Evolutionary conservation across 495 filamentous ascomycete species (phyloP).

Genomic region (Evernia prunastri): DNA sequence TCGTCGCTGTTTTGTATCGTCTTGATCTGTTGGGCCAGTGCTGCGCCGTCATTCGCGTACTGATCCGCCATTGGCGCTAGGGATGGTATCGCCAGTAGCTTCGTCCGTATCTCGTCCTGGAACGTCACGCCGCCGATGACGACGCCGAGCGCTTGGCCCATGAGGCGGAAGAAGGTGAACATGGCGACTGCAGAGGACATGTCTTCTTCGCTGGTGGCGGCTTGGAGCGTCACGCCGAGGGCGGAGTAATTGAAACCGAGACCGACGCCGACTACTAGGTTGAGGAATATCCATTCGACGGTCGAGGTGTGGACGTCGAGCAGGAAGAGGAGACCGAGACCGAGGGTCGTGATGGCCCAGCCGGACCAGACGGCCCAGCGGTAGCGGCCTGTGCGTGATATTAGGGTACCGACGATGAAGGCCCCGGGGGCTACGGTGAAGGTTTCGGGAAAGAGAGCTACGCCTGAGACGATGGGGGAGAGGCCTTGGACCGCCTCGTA

Average conservation of each 20-base stretch:
- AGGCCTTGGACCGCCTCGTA: constrained; percentile 53
- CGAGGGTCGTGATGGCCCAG: constrained; percentile 46
- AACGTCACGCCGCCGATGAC: constrained; percentile 53
- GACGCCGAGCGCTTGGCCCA: constrained; percentile 54
- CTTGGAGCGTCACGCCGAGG: constrained; percentile 45
- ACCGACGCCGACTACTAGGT: constrained; percentile 48
- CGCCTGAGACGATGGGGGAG: constrained; percentile 48
- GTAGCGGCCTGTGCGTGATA: constrained; percentile 45
- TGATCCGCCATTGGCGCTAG: constrained; percentile 39
- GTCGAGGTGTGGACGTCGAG: constrained; percentile 42
- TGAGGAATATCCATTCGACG: constrained; percentile 46
- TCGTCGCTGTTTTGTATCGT: constrained; percentile 35
- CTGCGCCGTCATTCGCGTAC: constrained; percentile 50
- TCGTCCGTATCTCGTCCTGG: constrained; percentile 50
- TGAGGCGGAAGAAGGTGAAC: constrained; percentile 51
- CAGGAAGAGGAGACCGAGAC: constrained; percentile 42
- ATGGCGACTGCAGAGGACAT: constrained; percentile 50
- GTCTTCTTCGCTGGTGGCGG: constrained; percentile 40
- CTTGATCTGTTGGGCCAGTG: constrained; percentile 51
- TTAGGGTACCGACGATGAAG: constrained; percentile 42
- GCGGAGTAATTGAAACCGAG: constrained; percentile 29
- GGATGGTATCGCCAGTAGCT: constrained; percentile 36
- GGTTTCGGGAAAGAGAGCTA: constrained; percentile 55
- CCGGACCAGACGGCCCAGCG: constrained; percentile 50
- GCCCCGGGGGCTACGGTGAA: constrained; percentile 43